Evolutionary conservation across 2,329 filamentous ascomycete species (phyloP), one percentile per base, ranked within the genome.

Genomic region (Fusarium brachygibbosum): DNA sequence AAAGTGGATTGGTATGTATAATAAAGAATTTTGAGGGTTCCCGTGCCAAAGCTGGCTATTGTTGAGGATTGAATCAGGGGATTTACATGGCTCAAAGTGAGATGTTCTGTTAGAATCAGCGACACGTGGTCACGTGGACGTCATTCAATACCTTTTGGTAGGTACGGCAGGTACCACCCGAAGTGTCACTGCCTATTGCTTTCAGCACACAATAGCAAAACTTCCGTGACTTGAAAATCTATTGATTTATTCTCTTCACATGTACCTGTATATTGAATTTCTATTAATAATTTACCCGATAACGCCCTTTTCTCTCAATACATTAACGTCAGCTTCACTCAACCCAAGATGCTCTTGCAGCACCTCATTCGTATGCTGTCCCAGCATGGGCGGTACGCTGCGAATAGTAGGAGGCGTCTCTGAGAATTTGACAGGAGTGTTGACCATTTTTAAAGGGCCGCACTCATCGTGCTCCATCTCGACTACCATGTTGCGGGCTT

Each of bases 401-500:
- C 95, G 86, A 38, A 97, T 89, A 5, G 88, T 87, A 0, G 94
- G 93, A 71, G 87, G 89, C 28, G 91, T 92, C 71, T 94, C 89
- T 7, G 94, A 97, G 79, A 94, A 97, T 79, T 99, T 99, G 62
- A 99, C 90, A 0, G 96, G 96, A 1, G 94, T 97, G 75, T 97
- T 98, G 55, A 99, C 91, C 76, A 99, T 83, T 80, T 94, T 94
- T 68, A 99, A 91, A 1, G 90, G 87, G 1, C 96, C 96, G 78
- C 95, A 98, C 10, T 85, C 84, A 7, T 88, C 88, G 76, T 99
- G 96, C 1, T 97, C 88, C 44, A 98, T 84, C 76, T 97, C 91
- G 16, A 93, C 88, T 2, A 99, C 91, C 96, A 99, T 99, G 63
- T 90, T 87, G 60, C 96, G 87, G 23, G 94, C 94, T 82, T 81